These are phyloP conservation scores for Metschnikowia chrysomelidarum DNA, from an alignment of 805 yeast species.

Conservation along the genomic window DNA sequence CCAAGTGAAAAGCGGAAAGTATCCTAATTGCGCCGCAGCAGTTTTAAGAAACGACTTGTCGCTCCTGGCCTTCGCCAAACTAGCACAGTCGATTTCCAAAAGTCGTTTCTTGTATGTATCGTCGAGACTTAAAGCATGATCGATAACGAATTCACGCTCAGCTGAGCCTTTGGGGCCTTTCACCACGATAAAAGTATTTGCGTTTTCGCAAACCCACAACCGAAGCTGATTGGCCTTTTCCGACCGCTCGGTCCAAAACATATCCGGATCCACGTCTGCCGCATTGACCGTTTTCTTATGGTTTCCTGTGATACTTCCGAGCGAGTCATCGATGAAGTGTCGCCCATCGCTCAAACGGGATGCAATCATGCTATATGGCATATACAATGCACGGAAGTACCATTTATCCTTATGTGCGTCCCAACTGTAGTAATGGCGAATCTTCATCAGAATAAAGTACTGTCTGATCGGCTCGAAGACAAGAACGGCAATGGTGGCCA, in stretches of 20 bases:
- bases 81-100: constrained; percentile 76
- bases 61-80: constrained; percentile 66
- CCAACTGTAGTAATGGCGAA: constrained; percentile 57
- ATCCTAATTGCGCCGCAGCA: constrained; percentile 78
- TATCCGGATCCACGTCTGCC: constrained; percentile 22
- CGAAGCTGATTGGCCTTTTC: constrained; percentile 66
- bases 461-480: constrained; percentile 93
- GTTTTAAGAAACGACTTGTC: constrained; percentile 66
- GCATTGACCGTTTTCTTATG: constrained; percentile 17
- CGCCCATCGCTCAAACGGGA: constrained; percentile 32
- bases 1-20: constrained; percentile 95
- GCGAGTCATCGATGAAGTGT: constrained; percentile 34
- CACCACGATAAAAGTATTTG: constrained; percentile 85
- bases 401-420: constrained; percentile 42
- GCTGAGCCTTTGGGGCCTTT: constrained; percentile 97
- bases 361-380: constrained; percentile 27
- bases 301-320: constrained; percentile 12
- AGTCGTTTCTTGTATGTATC: constrained; percentile 43
- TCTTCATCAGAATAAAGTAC: constrained; percentile 70
- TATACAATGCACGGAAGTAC: constrained; percentile 25
- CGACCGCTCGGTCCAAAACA: constrained; percentile 69
- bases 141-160: constrained; percentile 72
- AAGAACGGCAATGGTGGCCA: constrained; percentile 79
- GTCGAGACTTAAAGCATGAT: constrained; percentile 60
- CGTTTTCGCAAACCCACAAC: constrained; percentile 82